Evolutionary conservation across 768 basidiomycete species (phyloP), one percentile per base, ranked within the genome.

Genomic region (Rhizopogon sp.): DNA sequence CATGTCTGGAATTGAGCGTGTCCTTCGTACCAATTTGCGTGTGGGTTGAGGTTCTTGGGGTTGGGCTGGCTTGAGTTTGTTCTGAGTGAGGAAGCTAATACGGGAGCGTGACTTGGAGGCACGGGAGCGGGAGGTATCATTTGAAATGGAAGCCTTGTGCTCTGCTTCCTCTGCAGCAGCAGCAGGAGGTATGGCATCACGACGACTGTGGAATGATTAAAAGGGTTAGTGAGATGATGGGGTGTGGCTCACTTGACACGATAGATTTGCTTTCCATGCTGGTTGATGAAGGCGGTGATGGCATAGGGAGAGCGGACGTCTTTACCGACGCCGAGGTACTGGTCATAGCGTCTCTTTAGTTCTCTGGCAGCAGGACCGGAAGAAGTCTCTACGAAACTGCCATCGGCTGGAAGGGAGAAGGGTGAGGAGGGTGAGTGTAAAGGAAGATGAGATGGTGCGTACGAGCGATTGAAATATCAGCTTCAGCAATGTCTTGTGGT

Each of bases 221-320:
- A 25, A 25, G 25, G 25, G 25, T 5, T 25, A 25, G 25, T 25
- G 25, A 25, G 31, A 9, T 33, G 8, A 33, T 33, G 7, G 22
- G 9, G 20, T 20, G 8, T 20, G 8, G 22, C 51, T 52, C 35
- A 90, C 89, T 88, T 84, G 43, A 93, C 79, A 47, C 90, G 85
- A 71, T 76, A 91, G 77, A 88, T 82, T 66, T 79, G 77, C 62
- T 83, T 84, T 52, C 90, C 90, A 69, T 88, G 83, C 65, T 90
- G 88, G 65, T 89, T 91, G 46, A 87, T 79, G 62, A 88, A 84
- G 7, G 85, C 84, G n/a, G 89, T 91, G 62, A 90, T 88, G 39
- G 83, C 83, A 65, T 85, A 93, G 2, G 90, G 90, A 11, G 89
- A 91, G 31, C 86, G 82, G 10, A 84, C 75, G 56, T 82, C 76